Base-by-base conservation (phyloP, 1,139 yeast species). In the Pichia sp. region DNA sequence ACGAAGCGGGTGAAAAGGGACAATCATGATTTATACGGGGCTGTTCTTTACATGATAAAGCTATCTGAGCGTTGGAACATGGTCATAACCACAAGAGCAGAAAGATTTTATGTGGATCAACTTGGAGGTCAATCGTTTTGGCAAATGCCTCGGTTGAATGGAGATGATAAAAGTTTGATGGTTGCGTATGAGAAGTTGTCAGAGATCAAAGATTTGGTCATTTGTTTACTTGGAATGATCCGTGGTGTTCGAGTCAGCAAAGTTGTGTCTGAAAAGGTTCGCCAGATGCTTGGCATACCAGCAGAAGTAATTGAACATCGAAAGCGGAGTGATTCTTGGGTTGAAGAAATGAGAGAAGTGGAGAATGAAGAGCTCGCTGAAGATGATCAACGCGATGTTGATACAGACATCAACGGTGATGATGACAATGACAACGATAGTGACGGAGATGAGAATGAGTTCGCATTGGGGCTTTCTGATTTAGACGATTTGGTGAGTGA, bases 71-170 rank as follows among this genome's bases (percentile, higher is more conserved):
- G 34, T 2, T 80, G 84, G 84, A 50, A 62, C 7, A 58, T 79
- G 45, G 70, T 80, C 1, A 70, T 80, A 26, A 70, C 77, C 13
- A 67, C 67, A 29, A 66, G 70, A 1, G 85, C 85, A 0, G 59
- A 72, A 4, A 74, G 78, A 60, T 80, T 76, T 62, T 79, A 74
- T 47, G 70, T 74, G 56, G 71, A 78, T 59, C 51, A 5, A 1
- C 36, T 34, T 5, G 44, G 53, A 3, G 43, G 44, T 7, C 59
- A 59, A 30, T 71, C 78, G 2, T 29, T 42, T 7, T 63, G 67
- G 67, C 65, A 63, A 48, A 40, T 63, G 29, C 62, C 64, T 13
- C 41, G 41, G 8, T n/a, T 38, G 1, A 71, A 72, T n/a, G 15
- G 15, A 1, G 75, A 70, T 40, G 64, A 61, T 11, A 41, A 40